Conservation (phyloP, 139 green algal species). For the Tetraselmis chui region DNA sequence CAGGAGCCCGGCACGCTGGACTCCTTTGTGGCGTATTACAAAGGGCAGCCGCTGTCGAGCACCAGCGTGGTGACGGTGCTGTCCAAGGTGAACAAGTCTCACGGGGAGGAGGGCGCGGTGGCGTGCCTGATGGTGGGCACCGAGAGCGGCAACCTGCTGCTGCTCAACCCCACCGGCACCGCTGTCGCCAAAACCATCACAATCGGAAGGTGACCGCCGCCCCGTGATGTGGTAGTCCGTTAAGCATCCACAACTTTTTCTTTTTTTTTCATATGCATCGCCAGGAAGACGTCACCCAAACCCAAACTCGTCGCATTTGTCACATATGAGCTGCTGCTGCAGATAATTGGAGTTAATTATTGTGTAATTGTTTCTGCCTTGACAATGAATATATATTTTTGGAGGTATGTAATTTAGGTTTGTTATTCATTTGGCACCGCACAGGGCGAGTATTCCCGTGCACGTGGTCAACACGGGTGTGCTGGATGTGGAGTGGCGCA, state of each 20-base stretch:
- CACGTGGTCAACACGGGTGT: constrained; percentile 5
- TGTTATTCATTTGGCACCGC: too few species aligned
- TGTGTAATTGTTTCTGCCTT: too few species aligned
- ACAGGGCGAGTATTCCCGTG: not conserved
- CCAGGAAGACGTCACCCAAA: too few species aligned
- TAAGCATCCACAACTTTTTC: too few species aligned
- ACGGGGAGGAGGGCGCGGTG: constrained; percentile 39
- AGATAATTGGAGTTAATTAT: too few species aligned
- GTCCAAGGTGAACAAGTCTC: not conserved
- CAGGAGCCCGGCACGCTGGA: not conserved
- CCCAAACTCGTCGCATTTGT: too few species aligned
- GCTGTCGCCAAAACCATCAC: constrained; percentile 34
- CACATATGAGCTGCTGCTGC: too few species aligned
- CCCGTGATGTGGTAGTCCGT: too few species aligned
- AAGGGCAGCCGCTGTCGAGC: not conserved
- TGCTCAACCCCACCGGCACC: constrained; percentile 50
- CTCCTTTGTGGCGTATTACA: constrained; percentile 2
- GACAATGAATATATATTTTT: too few species aligned
- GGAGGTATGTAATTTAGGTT: too few species aligned
- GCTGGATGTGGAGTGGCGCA: constrained; percentile 51
- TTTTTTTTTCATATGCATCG: too few species aligned
- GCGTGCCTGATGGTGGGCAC: constrained; percentile 56
- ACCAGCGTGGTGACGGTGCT: not conserved
- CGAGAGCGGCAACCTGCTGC: constrained; percentile 46
- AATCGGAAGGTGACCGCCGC: constrained; percentile 16